phyloP scores from a whole-genome alignment of 2,329 filamentous ascomycete genomes.

The Fusarium subglutinans region DNA sequence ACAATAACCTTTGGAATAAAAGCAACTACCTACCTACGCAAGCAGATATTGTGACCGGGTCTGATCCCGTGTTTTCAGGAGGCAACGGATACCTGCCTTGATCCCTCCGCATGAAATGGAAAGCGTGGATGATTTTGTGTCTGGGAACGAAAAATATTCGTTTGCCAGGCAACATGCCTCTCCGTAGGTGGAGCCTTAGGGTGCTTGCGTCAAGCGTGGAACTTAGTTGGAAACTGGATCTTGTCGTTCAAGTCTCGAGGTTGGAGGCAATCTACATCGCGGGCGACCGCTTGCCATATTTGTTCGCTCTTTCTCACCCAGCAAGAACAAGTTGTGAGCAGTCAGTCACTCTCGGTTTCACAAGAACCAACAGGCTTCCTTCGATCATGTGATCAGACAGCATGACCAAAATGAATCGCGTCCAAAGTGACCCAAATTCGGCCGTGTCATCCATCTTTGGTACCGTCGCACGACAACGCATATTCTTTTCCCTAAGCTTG shows the following conservation, averaged over 20 bases:
- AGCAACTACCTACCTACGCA: not conserved
- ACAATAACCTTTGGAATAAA: not conserved
- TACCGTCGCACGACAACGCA: slow-evolving; percentile 35
- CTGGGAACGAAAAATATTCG: not conserved
- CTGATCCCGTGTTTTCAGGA: not conserved
- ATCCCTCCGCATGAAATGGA: slow-evolving; percentile 6
- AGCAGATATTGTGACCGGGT: not conserved
- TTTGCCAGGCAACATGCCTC: slow-evolving; percentile 2
- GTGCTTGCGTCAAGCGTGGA: slow-evolving; percentile 14
- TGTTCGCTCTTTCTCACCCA: slow-evolving; percentile 6
- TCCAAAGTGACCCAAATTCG: slow-evolving; percentile 29
- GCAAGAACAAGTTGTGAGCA: slow-evolving; percentile 28
- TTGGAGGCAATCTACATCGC: slow-evolving; percentile 12
- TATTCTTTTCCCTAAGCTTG: not conserved
- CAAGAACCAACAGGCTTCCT: slow-evolving; percentile 19
- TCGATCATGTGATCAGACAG: slow-evolving; percentile 42
- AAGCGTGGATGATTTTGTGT: slow-evolving; percentile 1
- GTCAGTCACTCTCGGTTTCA: slow-evolving; percentile 33
- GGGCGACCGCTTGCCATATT: slow-evolving; percentile 1
- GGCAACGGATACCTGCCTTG: slow-evolving; percentile 25
- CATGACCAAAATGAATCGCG: slow-evolving; percentile 7
- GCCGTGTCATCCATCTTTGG: slow-evolving; percentile 27
- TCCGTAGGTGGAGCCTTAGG: slow-evolving; percentile 16
- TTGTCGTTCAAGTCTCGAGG: slow-evolving; percentile 1
- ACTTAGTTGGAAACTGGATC: slow-evolving; percentile 17